Evolutionary conservation across 1,284 basidiomycete species (phyloP).

Genomic region (Pseudozyma thailandica): DNA sequence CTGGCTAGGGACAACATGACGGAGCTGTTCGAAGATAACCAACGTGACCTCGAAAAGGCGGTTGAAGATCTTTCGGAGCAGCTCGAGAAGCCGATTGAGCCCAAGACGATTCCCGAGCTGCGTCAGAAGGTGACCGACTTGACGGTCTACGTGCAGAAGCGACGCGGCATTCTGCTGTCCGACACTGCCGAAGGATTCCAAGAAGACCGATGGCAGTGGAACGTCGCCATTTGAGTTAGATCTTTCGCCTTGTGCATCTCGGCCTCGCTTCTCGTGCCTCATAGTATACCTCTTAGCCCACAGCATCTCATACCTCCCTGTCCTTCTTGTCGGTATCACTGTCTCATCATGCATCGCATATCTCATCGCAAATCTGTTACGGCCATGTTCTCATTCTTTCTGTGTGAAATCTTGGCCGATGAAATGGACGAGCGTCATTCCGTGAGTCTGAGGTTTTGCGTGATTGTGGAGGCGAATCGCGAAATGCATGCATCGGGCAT

Average conservation of each 20-base stretch:
- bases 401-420: too few species aligned
- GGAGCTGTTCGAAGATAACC: slow-evolving; percentile 96
- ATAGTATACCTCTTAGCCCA: background rate
- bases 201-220: slow-evolving; percentile 76
- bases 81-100: slow-evolving; percentile 87
- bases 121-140: slow-evolving; percentile 89
- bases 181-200: slow-evolving; percentile 91
- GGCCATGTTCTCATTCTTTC: background rate
- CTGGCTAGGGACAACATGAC: slow-evolving; percentile 86
- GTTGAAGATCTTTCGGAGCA: slow-evolving; percentile 94
- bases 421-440: too few species aligned
- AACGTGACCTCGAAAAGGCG: slow-evolving; percentile 92
- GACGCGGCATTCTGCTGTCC: slow-evolving; percentile 91
- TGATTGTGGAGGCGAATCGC: too few species aligned
- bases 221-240: slow-evolving; percentile 45
- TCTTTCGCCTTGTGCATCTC: background rate
- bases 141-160: slow-evolving; percentile 87
- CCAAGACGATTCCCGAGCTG: slow-evolving; percentile 81
- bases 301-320: background rate
- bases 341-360: slow-evolving; percentile 2
- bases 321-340: background rate
- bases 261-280: background rate
- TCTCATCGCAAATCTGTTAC: background rate
- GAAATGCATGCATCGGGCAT: too few species aligned
- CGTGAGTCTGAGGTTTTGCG: too few species aligned